These are phyloP conservation scores for Closterium sp. DNA, from an alignment of 139 green algal genomes.

Conservation along the genomic window DNA sequence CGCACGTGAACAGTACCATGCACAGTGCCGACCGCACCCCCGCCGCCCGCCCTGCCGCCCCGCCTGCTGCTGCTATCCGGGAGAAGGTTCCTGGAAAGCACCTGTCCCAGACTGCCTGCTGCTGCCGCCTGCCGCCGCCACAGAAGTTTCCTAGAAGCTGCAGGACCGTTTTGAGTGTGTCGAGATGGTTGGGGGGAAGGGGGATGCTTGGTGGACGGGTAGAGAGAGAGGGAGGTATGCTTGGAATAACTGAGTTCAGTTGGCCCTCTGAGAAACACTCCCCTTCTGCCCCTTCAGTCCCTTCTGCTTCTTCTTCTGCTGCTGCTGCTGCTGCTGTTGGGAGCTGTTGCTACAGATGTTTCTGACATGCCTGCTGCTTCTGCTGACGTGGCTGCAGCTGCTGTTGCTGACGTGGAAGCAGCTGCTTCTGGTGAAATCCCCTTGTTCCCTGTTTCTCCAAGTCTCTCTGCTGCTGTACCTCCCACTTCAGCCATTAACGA, in stretches of 20 bases:
- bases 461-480: neutral
- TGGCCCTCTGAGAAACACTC: no score
- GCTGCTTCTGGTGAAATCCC: neutral
- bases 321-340: no score
- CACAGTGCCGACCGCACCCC: conserved; percentile 36
- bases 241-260: no score
- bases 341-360: no score
- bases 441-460: neutral
- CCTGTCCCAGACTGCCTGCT: conserved; percentile 31
- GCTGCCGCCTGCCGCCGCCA: neutral
- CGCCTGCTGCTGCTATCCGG: neutral
- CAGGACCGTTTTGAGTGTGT: conserved; percentile 6
- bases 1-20: conserved; percentile 46
- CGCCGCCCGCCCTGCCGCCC: neutral
- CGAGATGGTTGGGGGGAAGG: neutral
- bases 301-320: no score
- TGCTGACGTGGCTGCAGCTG: no score
- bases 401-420: no score
- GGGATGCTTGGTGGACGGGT: no score
- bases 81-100: conserved; percentile 30
- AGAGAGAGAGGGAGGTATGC: no score
- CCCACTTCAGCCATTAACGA: neutral
- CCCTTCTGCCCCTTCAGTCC: no score
- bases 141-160: conserved; percentile 45
- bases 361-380: no score